Percentiles rank a stretch among this genome's conserved stretches.
These are phyloP conservation scores for Baorangia bicolor DNA, from an alignment of 768 basidiomycete species.

Conservation along the genomic window DNA sequence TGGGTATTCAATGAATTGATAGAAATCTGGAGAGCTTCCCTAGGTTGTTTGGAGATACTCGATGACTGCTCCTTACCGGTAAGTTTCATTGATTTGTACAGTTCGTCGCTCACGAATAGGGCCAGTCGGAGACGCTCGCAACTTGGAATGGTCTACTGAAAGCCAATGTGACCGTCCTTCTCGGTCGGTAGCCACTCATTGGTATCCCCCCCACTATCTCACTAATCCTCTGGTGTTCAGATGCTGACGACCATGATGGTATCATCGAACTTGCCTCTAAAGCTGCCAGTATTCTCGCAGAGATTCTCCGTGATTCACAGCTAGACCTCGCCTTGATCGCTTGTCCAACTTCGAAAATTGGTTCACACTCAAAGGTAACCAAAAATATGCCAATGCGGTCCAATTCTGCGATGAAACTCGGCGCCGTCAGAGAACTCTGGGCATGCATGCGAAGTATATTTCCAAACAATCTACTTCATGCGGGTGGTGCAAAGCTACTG, in stretches of 20 bases:
- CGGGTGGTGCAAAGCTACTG: constrained; percentile 47
- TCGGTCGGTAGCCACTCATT: constrained; percentile 48
- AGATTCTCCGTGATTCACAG: constrained; percentile 47
- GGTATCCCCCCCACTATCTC: neutral
- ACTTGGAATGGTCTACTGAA: constrained; percentile 60
- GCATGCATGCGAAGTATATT: constrained; percentile 41
- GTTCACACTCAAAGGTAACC: constrained; percentile 6
- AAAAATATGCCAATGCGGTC: constrained; percentile 17
- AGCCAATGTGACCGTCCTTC: constrained; percentile 44
- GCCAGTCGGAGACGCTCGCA: constrained; percentile 45
- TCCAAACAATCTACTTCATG: constrained; percentile 40
- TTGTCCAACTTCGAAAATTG: constrained; percentile 11
- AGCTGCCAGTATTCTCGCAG: constrained; percentile 43
- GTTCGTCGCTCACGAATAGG: constrained; percentile 2
- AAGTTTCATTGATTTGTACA: constrained; percentile 22
- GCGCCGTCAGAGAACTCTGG: constrained; percentile 61
- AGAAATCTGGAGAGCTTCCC: constrained; percentile 50
- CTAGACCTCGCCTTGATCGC: constrained; percentile 42
- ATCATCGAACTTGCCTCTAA: constrained; percentile 39
- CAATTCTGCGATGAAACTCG: constrained; percentile 56
- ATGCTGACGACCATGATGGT: constrained; percentile 42
- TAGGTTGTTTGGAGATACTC: constrained; percentile 44
- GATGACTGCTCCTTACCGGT: constrained; percentile 52
- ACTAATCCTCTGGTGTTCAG: constrained; percentile 30
- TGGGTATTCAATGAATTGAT: constrained; percentile 55